phyloP scores from a whole-genome alignment of 2,329 filamentous ascomycete genomes.

The Emmonsiellopsis sp. region DNA sequence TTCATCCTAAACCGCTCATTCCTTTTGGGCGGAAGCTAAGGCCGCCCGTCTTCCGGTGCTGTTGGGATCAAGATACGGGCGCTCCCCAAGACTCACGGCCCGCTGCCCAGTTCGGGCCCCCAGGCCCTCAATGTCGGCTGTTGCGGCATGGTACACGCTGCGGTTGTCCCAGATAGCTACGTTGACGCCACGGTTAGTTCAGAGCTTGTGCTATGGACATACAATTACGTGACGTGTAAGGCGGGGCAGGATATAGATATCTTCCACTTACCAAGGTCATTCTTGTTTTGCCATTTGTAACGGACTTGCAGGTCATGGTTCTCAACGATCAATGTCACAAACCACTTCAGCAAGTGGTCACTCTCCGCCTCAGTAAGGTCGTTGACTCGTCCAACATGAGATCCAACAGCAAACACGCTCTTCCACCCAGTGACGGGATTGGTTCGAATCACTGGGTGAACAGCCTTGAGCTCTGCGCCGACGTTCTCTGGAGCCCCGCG shows the following conservation, averaged over 20 bases:
- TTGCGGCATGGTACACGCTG: slow-evolving; percentile 47
- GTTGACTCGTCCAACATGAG: slow-evolving; percentile 24
- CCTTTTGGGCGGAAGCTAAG: slow-evolving; percentile 6
- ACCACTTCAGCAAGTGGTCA: slow-evolving; percentile 23
- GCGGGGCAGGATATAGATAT: background rate
- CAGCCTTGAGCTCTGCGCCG: slow-evolving; percentile 41
- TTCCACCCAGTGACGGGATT: slow-evolving; percentile 40
- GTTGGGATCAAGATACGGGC: slow-evolving; percentile 43
- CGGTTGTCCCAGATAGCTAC: slow-evolving; percentile 51
- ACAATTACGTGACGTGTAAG: background rate
- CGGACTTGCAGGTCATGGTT: slow-evolving; percentile 35
- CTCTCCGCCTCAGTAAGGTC: slow-evolving; percentile 24
- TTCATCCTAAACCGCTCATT: background rate
- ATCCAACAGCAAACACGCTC: slow-evolving; percentile 25
- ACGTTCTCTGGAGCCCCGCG: slow-evolving; percentile 49
- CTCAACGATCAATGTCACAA: slow-evolving; percentile 27
- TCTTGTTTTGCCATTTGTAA: slow-evolving; percentile 27
- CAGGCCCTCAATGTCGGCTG: slow-evolving; percentile 40
- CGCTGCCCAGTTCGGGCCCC: slow-evolving; percentile 42
- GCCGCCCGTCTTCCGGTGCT: slow-evolving; percentile 20
- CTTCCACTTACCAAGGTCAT: slow-evolving; percentile 30
- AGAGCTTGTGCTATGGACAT: too few relatives aligned
- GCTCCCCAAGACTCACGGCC: slow-evolving; percentile 45
- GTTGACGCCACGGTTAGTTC: background rate
- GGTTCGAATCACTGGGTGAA: slow-evolving; percentile 39